Evolutionary conservation across 495 filamentous ascomycete species (phyloP).

Genomic region (Podospora tetraspora): DNA sequence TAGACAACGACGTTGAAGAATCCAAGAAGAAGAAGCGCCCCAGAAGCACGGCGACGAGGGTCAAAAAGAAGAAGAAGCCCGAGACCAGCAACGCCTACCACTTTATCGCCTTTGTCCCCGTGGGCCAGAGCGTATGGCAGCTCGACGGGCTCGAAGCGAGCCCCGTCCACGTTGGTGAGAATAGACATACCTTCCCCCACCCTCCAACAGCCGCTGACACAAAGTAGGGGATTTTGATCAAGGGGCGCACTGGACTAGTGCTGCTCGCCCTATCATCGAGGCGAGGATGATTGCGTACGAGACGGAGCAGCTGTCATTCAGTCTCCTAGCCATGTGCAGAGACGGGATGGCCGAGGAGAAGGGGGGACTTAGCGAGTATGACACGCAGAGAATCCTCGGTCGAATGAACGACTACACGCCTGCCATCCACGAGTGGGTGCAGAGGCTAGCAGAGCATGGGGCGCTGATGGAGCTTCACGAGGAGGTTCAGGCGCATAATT

Average conservation of each 20-base stretch:
- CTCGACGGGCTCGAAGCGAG: slow-evolving; percentile 78
- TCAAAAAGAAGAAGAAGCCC: slow-evolving; percentile 23
- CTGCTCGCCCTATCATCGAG: slow-evolving; percentile 36
- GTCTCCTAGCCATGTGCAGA: slow-evolving; percentile 43
- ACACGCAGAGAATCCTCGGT: slow-evolving; percentile 25
- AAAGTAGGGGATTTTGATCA: slow-evolving; percentile 19
- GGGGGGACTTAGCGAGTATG: slow-evolving; percentile 21
- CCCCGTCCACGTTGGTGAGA: slow-evolving; percentile 65
- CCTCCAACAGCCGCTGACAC: neutral
- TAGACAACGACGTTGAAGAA: slow-evolving; percentile 56
- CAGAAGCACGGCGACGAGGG: slow-evolving; percentile 14
- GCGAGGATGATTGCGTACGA: slow-evolving; percentile 38
- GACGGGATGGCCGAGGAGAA: slow-evolving; percentile 32
- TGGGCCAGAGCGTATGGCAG: slow-evolving; percentile 71
- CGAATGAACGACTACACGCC: slow-evolving; percentile 39
- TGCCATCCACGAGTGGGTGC: slow-evolving; percentile 42
- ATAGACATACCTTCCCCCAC: neutral
- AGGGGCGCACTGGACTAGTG: slow-evolving; percentile 36
- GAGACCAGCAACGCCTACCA: slow-evolving; percentile 56
- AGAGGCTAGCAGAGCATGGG: slow-evolving; percentile 37
- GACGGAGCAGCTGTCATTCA: slow-evolving; percentile 36
- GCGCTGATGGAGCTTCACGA: slow-evolving; percentile 30
- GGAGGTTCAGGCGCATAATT: slow-evolving; percentile 15
- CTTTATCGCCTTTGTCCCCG: slow-evolving; percentile 85
- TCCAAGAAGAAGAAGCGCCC: slow-evolving; percentile 34